Base-by-base conservation (phyloP, 1,139 yeast species). In the Saccharomyces hybrid region DNA sequence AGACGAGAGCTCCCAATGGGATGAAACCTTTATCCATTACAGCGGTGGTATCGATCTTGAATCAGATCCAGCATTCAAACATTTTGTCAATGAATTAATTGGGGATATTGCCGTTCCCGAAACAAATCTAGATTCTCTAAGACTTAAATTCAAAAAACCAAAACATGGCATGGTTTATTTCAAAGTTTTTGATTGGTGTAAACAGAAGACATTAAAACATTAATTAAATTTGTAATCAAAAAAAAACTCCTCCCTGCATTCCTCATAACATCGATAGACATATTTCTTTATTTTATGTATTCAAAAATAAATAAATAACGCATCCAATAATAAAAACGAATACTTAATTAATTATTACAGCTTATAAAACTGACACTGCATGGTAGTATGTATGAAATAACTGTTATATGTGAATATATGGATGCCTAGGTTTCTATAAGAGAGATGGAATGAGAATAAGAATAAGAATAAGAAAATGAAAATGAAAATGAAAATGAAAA, bases 21-120 rank as follows among this genome's bases (percentile, higher is more conserved):
- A 83, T 67, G 85, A 84, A 13, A 88, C 89, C 64, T 77, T 89
- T 60, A 79, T 83, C 51, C 96, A 88, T 70, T 91, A 89, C 71
- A 83, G 95, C 41, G 97, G 97, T 9, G 96, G 95, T 11, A 54
- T 64, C 14, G 62, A 61, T 50, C 57, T 64, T 5, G 50, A 54
- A 14, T 52, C 46, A 11, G 30, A 50, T 14, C 13, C 28, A 7
- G 47, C 46, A 23, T 50, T 50, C 23, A 28, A 44, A 20, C 30
- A 50, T 30, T 28, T 38, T 7, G 30, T 50, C 32, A 42, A 42
- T 25, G 42, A 34, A 4, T 14, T 50, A 23, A 42, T 50, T n/a
- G 42, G 47, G 7, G 52, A 50, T 68, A 25, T 69, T 44, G 62
- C 62, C 16, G 50, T 56, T 2, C 71, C 72, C 48, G 56, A 68